Percentiles rank a stretch among this genome's conserved stretches.
phyloP scores from a whole-genome alignment of 345 rosid species.

The Dimocarpus longan region DNA sequence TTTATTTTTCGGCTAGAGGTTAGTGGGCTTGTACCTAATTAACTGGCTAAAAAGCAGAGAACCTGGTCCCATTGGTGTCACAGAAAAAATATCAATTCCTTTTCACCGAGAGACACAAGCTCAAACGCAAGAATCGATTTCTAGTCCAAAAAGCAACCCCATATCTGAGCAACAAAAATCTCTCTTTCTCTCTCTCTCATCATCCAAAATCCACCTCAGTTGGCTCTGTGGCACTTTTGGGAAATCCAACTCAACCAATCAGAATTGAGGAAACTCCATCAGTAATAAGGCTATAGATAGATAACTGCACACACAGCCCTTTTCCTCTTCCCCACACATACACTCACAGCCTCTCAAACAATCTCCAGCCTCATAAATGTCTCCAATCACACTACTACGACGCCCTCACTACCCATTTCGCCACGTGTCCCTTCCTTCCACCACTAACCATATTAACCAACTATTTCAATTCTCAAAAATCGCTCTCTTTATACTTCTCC shows the following conservation, averaged over 20 bases:
- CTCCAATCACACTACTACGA: constrained; percentile 16
- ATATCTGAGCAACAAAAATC: neutral
- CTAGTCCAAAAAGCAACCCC: neutral
- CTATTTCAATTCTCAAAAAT: constrained; percentile 26
- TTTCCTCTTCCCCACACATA: constrained; percentile 10
- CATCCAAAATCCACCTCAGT: constrained; percentile 27
- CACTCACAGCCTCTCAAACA: constrained; percentile 17
- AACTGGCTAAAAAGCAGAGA: neutral
- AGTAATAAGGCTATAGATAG: constrained; percentile 34
- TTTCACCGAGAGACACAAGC: constrained; percentile 12
- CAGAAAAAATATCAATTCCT: constrained; percentile 27
- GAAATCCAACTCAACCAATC: constrained; percentile 65
- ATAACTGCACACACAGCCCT: neutral
- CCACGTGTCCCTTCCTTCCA: constrained; percentile 72
- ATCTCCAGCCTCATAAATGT: constrained; percentile 60
- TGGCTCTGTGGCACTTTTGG: constrained; percentile 6
- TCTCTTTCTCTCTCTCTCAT: constrained; percentile 8
- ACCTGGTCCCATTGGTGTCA: constrained; percentile 22
- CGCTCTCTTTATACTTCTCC: constrained; percentile 14
- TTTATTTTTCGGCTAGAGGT: neutral
- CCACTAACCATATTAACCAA: constrained; percentile 62
- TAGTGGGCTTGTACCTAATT: too few species aligned
- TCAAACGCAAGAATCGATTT: constrained; percentile 6
- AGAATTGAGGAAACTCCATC: constrained; percentile 53
- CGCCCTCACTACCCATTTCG: constrained; percentile 32